Evolutionary conservation across 2,329 filamentous ascomycete genomes (phyloP).

Genomic region (Aspergillus ochraceus): DNA sequence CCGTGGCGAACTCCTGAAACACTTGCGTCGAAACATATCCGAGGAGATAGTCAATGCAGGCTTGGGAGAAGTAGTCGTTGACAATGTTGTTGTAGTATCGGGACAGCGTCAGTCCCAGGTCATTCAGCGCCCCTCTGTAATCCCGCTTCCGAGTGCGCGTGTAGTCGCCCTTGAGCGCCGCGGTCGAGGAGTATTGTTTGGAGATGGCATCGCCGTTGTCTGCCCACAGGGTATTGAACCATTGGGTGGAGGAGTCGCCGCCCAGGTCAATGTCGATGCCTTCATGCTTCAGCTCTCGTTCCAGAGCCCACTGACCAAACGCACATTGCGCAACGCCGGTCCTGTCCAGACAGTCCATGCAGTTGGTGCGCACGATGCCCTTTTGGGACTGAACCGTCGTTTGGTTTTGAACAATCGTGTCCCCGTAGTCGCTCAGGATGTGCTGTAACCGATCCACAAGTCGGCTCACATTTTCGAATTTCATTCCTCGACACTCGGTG

Average conservation of each 20-base stretch:
- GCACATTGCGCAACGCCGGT: conserved; percentile 96
- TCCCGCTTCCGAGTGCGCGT: conserved; percentile 88
- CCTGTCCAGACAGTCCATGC: conserved; percentile 96
- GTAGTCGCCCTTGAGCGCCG: conserved; percentile 94
- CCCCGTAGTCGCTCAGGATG: conserved; percentile 69
- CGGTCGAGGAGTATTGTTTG: conserved; percentile 92
- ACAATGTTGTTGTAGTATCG: conserved; percentile 80
- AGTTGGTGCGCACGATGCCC: conserved; percentile 89
- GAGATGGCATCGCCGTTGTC: conserved; percentile 97
- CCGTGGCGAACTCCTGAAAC: conserved; percentile 91
- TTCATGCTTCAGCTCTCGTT: conserved; percentile 73
- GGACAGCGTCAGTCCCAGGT: conserved; percentile 84
- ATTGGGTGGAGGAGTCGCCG: conserved; percentile 74
- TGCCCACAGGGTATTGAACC: conserved; percentile 97
- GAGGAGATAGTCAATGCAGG: conserved; percentile 89
- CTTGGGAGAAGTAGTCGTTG: conserved; percentile 95
- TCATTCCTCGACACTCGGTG: conserved; percentile 88
- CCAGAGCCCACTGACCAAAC: conserved; percentile 78
- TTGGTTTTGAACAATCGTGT: conserved; percentile 60
- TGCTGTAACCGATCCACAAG: conserved; percentile 70
- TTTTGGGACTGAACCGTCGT: conserved; percentile 55
- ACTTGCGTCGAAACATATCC: conserved; percentile 82
- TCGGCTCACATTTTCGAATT: conserved; percentile 88
- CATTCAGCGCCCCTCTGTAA: conserved; percentile 86
- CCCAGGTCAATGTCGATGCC: conserved; percentile 75